These are phyloP conservation scores for Epicoccum nigrum DNA, from an alignment of 2,329 filamentous ascomycete genomes.

Conservation along the genomic window DNA sequence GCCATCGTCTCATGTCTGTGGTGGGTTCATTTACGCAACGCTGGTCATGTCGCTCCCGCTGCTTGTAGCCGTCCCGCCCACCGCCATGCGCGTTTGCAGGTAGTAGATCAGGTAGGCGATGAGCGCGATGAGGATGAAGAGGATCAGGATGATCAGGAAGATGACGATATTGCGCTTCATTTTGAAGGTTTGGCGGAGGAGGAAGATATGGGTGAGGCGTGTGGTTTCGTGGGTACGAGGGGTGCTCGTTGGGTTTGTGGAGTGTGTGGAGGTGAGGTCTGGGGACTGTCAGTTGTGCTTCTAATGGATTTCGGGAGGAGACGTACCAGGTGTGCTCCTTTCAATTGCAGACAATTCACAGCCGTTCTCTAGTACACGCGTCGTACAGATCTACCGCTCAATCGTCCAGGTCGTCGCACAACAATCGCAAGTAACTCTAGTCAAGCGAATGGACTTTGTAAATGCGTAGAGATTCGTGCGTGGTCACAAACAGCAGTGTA, in stretches of 20 bases:
- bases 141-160: conserved; percentile 60
- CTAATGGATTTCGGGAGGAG: neutral
- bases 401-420: too few relatives aligned
- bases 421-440: too few relatives aligned
- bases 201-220: neutral
- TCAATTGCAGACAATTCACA: neutral
- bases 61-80: conserved; percentile 38
- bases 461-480: too few relatives aligned
- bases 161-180: conserved; percentile 61
- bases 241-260: neutral
- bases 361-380: too few relatives aligned
- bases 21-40: conserved; percentile 1
- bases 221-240: neutral
- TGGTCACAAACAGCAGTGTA: too few relatives aligned
- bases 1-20: neutral
- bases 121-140: conserved; percentile 57
- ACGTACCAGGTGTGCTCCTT: neutral
- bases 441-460: too few relatives aligned
- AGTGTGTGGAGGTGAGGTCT: neutral
- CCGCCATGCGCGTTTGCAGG: conserved; percentile 52
- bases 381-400: too few relatives aligned
- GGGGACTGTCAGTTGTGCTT: neutral
- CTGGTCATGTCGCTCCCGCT: conserved; percentile 41
- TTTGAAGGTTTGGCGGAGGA: conserved; percentile 21
- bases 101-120: conserved; percentile 59